These are phyloP conservation scores for Melocanna baccifera DNA, from an alignment of 176 grass and related monocot species.

Conservation along the genomic window DNA sequence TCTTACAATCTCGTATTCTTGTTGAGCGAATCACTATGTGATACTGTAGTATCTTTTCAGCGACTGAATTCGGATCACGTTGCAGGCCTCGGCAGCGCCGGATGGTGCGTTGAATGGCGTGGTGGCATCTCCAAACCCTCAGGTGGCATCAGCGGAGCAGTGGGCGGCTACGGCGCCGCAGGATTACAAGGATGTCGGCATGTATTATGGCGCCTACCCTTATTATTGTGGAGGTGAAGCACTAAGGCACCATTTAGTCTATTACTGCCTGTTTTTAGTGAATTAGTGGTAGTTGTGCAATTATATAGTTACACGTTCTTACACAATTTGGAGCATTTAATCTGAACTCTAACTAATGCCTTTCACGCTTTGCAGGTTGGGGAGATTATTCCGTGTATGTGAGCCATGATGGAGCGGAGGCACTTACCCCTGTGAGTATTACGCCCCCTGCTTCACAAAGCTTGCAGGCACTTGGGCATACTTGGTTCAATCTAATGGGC, in stretches of 20 bases:
- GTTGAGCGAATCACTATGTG: neutral
- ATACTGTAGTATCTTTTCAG: neutral
- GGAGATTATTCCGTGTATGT: constrained; percentile 40
- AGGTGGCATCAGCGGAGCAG: constrained; percentile 16
- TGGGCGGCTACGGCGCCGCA: constrained; percentile 41
- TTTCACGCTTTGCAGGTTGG: constrained; percentile 41
- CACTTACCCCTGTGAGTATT: constrained; percentile 43
- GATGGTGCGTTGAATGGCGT: constrained; percentile 24
- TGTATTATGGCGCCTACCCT: constrained; percentile 58
- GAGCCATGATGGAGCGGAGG: constrained; percentile 43
- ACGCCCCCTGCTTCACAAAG: neutral
- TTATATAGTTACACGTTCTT: neutral
- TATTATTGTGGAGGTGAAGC: constrained; percentile 66
- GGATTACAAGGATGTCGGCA: constrained; percentile 43
- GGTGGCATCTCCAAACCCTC: constrained; percentile 1
- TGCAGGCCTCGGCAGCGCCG: constrained; percentile 28
- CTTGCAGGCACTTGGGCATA: neutral
- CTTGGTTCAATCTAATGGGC: neutral
- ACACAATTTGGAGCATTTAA: neutral
- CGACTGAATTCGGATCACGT: neutral
- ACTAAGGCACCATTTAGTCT: neutral
- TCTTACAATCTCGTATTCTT: neutral
- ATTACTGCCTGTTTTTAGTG: neutral
- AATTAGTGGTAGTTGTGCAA: neutral
- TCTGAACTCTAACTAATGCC: neutral